These are phyloP conservation scores for Podospora conica DNA, from an alignment of 495 filamentous ascomycete species.

Conservation along the genomic window DNA sequence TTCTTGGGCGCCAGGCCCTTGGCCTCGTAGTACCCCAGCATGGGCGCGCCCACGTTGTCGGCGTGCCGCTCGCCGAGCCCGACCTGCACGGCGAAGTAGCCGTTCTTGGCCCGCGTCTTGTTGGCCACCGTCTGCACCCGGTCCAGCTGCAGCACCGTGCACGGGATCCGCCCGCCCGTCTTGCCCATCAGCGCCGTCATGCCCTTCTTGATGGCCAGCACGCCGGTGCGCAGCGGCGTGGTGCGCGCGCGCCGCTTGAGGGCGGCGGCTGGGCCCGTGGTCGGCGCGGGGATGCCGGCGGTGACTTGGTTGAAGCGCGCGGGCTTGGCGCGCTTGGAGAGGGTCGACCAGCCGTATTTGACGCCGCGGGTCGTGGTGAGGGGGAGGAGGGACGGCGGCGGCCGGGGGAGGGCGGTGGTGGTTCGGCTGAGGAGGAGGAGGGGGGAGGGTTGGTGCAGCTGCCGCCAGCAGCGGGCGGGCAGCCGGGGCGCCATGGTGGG, in stretches of 20 bases:
- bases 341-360: slow-evolving; percentile 51
- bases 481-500: slow-evolving; percentile 48
- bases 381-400: slow-evolving; percentile 34
- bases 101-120: slow-evolving; percentile 74
- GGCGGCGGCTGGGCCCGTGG: slow-evolving; percentile 69
- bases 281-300: slow-evolving; percentile 50
- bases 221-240: slow-evolving; percentile 74
- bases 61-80: slow-evolving; percentile 72
- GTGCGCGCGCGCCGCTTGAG: slow-evolving; percentile 69
- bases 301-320: slow-evolving; percentile 48
- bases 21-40: slow-evolving; percentile 78
- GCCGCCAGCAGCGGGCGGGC: slow-evolving; percentile 43
- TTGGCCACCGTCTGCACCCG: slow-evolving; percentile 78
- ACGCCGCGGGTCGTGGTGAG: slow-evolving; percentile 42
- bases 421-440: slow-evolving; percentile 18
- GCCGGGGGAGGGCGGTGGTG: slow-evolving; percentile 22
- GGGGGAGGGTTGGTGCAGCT: slow-evolving; percentile 25
- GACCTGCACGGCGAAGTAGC: slow-evolving; percentile 89
- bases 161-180: slow-evolving; percentile 70
- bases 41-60: slow-evolving; percentile 66
- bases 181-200: slow-evolving; percentile 87
- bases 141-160: slow-evolving; percentile 92
- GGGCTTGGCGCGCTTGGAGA: slow-evolving; percentile 28
- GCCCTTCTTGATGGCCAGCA: slow-evolving; percentile 82
- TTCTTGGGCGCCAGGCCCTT: slow-evolving; percentile 75